Percentiles rank a stretch among this genome's conserved stretches.
Evolutionary conservation across 768 basidiomycete genomes (phyloP).

Genomic region (Pisolithus marmoratus): DNA sequence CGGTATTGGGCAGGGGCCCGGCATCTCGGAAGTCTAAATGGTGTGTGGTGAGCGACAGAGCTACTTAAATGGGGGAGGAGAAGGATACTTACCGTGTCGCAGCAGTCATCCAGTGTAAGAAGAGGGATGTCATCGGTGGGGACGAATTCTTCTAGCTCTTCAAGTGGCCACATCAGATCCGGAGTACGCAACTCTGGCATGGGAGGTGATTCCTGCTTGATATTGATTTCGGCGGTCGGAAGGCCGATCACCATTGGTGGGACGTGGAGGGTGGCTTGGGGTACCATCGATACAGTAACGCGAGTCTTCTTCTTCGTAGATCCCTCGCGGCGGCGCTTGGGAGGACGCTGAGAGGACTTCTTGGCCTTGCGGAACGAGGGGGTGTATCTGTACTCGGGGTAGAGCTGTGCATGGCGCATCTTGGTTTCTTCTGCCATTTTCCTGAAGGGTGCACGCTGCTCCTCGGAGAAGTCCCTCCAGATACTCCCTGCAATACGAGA

Average conservation of each 20-base stretch:
- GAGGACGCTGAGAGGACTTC: conserved; percentile 29
- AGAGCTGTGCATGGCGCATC: conserved; percentile 39
- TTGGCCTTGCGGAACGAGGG: conserved; percentile 35
- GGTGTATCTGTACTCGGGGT: conserved; percentile 61
- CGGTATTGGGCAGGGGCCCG: conserved; percentile 9
- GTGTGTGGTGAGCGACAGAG: conserved; percentile 6
- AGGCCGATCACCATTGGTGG: conserved; percentile 2
- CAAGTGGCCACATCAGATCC: conserved; percentile 11
- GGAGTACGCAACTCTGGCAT: conserved; percentile 10
- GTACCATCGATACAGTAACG: background rate
- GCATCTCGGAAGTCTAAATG: conserved; percentile 6
- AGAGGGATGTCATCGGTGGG: conserved; percentile 32
- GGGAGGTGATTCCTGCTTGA: conserved; percentile 2
- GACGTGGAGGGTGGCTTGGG: background rate
- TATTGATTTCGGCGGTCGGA: background rate
- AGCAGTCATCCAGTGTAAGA: conserved; percentile 24
- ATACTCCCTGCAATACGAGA: conserved; percentile 62
- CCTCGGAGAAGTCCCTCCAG: conserved; percentile 54
- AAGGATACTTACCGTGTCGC: conserved; percentile 16
- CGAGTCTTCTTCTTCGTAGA: conserved; percentile 7
- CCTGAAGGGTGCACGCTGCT: conserved; percentile 43
- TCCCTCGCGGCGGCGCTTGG: conserved; percentile 22
- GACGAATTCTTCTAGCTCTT: conserved; percentile 21
- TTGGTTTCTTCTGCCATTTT: conserved; percentile 43
- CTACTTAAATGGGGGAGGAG: background rate